Evolutionary conservation across 2,329 filamentous ascomycete genomes (phyloP), one percentile per base, ranked within the genome.

Genomic region (Plenodomus lindquistii): DNA sequence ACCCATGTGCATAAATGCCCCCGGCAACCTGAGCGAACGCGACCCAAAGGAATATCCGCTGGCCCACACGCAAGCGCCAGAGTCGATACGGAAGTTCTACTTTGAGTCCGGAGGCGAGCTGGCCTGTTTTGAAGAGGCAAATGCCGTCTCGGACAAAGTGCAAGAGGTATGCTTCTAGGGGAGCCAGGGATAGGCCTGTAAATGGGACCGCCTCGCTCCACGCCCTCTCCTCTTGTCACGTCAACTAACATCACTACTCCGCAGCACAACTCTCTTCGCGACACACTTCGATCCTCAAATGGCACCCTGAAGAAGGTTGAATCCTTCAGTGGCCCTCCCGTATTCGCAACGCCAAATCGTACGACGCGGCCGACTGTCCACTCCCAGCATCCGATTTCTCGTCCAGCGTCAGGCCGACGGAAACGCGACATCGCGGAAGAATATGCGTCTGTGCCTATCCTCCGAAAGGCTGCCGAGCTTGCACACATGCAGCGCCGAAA

Each of bases 21-120:
- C 90, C 19, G 83, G 84, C 44, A 83, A 85, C 42, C 80, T 91
- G 27, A 78, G 82, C 50, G 81, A 86, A 44, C 83, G 96, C 48
- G 91, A 97, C 72, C 81, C 87, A 13, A 96, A 95, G 70, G 85
- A 94, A 62, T 99, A 96, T 70, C 94, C 94, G 34, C 79, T 99
- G 22, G 93, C 93, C 31, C 81, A 83, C 54, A 86, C 89, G 41
- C 87, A 90, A 1, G 96, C 92, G 1, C 94, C 94, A 2, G 82
- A 85, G 15, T 86, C 88, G 42, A 77, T 99, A 51, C 84, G 85
- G 54, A 85, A 85, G 47, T 88, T 97, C 67, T 85, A 83, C 35
- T 92, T 96, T 61, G 84, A 87, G 42, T 76, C 88, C 29, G 82
- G 83, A 40, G 82, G 84, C 37, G 77, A 79, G 48, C 76, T 82